Conservation (phyloP, 495 filamentous ascomycete genomes). For the Neurospora sp. region DNA sequence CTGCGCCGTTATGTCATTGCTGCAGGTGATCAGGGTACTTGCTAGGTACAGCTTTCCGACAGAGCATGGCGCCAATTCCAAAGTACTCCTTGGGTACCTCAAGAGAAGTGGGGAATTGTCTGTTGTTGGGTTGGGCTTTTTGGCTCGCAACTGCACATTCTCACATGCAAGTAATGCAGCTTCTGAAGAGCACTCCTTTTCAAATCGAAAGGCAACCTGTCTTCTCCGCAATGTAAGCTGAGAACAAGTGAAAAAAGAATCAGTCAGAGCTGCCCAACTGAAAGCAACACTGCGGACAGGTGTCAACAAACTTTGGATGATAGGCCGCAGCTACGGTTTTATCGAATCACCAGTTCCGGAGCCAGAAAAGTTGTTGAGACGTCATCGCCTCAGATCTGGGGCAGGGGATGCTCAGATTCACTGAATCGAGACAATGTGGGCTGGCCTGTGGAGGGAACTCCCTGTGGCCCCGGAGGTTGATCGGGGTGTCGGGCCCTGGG, state of each 20-base stretch:
- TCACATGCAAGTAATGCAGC: background rate
- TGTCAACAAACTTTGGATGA: background rate
- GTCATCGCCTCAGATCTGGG: background rate
- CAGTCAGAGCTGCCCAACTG: background rate
- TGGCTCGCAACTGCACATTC: background rate
- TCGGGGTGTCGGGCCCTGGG: background rate
- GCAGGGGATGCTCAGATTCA: background rate
- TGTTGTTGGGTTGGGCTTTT: background rate
- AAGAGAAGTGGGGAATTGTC: background rate
- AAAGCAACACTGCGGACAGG: background rate
- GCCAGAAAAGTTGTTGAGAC: background rate
- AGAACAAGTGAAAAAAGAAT: background rate
- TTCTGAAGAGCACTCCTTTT: background rate
- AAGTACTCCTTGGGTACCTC: too few species aligned
- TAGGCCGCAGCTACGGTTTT: background rate
- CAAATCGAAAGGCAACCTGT: background rate
- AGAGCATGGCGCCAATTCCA: too few species aligned
- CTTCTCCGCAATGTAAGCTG: background rate
- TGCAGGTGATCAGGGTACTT: background rate
- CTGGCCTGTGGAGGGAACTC: background rate
- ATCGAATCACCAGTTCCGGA: background rate
- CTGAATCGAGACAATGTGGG: background rate
- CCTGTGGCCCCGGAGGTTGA: too few species aligned
- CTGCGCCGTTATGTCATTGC: background rate
- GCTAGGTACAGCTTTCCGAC: too few species aligned